Base-by-base conservation (phyloP, 108 stramenopile genomes). In the Skeletonema menzelii region DNA sequence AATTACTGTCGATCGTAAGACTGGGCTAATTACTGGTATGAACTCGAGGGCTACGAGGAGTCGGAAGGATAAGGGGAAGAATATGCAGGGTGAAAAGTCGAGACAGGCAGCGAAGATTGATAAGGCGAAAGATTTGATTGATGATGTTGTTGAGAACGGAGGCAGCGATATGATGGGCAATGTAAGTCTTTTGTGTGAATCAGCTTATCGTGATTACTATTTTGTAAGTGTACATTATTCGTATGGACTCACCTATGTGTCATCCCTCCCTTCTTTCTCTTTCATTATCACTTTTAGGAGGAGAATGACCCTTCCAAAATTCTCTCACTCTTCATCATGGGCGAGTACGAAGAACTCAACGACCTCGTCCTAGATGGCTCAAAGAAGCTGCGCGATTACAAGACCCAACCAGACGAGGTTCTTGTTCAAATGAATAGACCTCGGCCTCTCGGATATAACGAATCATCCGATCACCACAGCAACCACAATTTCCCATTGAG, bases 271-370 rank as follows among this genome's bases (percentile, higher is more conserved):
- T 32, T 10, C 28, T 34, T 31, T 68, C 26, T 72, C 17, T 56
- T 58, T 19, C 55, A 34, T 27, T 28, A 30, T 32, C 1, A 7
- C 31, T 79, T 8, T 40, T 78, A 85, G 53, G 86, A 88, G 14
- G 84, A 86, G 34, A 87, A 93, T 37, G 89, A 90, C 32, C 88
- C 88, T 20, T 82, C 86, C 17, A 89, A 88, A 70, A 87, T 89
- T 75, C 73, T 87, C 27, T 90, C 88, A 14, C 83, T 94, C 28
- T 76, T 82, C 35, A 71, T 87, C 38, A 84, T 94, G 75, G 94
- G 94, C 22, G 91, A 92, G 70, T 95, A 91, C 76, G 94, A 95
- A 60, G 90, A 92, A 42, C 89, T 95, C 80, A 92, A 92, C 59
- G 80, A 92, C 27, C 86, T 95, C 19, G 94, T 95, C 26, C 91